A percentile compares a stretch with the other conserved stretches of the same genome.
These are phyloP conservation scores for Russula emetica DNA, from an alignment of 768 basidiomycete species.

Conservation along the genomic window DNA sequence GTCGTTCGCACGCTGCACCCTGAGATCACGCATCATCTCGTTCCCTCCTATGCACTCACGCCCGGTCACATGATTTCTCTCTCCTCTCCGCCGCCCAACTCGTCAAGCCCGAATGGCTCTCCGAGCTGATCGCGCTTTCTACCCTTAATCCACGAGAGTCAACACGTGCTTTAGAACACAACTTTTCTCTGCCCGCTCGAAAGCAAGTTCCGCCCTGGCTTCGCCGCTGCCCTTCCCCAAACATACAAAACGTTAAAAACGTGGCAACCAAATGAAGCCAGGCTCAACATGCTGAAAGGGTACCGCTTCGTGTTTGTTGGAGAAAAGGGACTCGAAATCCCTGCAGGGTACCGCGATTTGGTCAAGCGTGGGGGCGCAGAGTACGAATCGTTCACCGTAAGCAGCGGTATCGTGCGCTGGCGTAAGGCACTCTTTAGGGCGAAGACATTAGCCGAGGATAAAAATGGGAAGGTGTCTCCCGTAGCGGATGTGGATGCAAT, in stretches of 20 bases:
- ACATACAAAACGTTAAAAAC: slow-evolving; percentile 48
- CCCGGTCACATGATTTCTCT: slow-evolving; percentile 51
- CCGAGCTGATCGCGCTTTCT: slow-evolving; percentile 54
- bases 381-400: slow-evolving; percentile 59
- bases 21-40: slow-evolving; percentile 62
- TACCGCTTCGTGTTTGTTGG: slow-evolving; percentile 59
- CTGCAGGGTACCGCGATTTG: slow-evolving; percentile 49
- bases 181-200: slow-evolving; percentile 48
- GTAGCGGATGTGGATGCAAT: slow-evolving; percentile 50
- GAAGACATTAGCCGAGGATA: slow-evolving; percentile 40
- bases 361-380: slow-evolving; percentile 54
- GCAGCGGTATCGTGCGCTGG: slow-evolving; percentile 46
- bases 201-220: slow-evolving; percentile 55
- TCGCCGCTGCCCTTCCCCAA: slow-evolving; percentile 47
- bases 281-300: slow-evolving; percentile 49
- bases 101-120: slow-evolving; percentile 65
- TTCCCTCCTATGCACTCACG: slow-evolving; percentile 46
- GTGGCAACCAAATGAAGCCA: slow-evolving; percentile 67
- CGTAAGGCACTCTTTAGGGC: slow-evolving; percentile 50
- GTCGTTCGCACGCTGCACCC: slow-evolving; percentile 43
- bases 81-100: slow-evolving; percentile 55
- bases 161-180: slow-evolving; percentile 45
- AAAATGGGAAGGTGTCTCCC: slow-evolving; percentile 38
- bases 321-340: slow-evolving; percentile 49
- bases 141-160: slow-evolving; percentile 35